Evolutionary conservation across 2,329 filamentous ascomycete species (phyloP), one percentile per base, ranked within the genome.

Genomic region (Byssothecium circinans): DNA sequence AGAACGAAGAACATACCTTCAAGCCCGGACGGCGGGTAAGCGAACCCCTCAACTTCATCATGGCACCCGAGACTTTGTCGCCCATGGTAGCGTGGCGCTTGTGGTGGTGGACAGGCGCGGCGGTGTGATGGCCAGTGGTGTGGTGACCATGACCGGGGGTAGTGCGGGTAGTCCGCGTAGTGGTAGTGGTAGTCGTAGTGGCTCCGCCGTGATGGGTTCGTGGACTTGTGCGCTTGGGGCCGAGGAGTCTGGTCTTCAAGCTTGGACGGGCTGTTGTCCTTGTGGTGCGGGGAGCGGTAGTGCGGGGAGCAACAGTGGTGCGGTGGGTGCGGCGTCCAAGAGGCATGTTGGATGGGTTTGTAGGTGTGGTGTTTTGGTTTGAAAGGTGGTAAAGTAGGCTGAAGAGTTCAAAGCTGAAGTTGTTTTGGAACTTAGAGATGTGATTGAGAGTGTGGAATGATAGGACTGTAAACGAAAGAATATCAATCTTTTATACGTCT

Each of bases 21-120:
- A 87, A 73, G 19, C 85, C 88, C 2, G 87, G 85, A 33, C 83
- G 78, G 39, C 82, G 72, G 1, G 85, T 91, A 47, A 92, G 65
- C 44, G 76, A 82, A 7, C 89, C 88, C 70, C 83, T 84, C 54
- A 92, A 71, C 75, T 82, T 89, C 74, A 88, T 78, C 68, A 92
- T 75, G 0, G 87, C 88, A 15, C 89, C 89, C 41, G 81, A 85
- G 58, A 92, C 79, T 73, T 91, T 92, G 74, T 92, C 88, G 38
- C 86, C 86, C 56, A 91, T 75, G 32, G 79, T 82, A 2, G 82
- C 79, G 61, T 85, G 82, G 62, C 87, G 83, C 67, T 82, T 81
- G 44, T 89, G 86, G 65, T 87, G 84, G 52, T 83, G 80, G 6
- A 60, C 61, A 1, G 60, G 56, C 2, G 59, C 57, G 6, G 58